phyloP scores from a whole-genome alignment of 768 basidiomycete species.

The Lactarius quietus region DNA sequence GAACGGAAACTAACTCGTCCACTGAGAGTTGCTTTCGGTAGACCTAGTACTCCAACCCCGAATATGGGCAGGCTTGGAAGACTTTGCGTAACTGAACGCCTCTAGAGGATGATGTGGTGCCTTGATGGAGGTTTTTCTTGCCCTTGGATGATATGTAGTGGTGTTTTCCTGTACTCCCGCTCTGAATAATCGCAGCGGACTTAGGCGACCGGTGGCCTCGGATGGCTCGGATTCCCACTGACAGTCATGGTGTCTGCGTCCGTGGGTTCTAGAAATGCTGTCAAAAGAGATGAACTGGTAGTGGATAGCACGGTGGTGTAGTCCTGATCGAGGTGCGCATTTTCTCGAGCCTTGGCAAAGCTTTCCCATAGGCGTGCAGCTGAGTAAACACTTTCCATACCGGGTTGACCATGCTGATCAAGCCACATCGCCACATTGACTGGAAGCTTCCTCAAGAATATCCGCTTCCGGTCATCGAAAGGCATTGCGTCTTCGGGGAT shows the following conservation, averaged over 20 bases:
- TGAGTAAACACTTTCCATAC: background rate
- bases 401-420: background rate
- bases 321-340: background rate
- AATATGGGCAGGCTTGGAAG: background rate
- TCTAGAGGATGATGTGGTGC: background rate
- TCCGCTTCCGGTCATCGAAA: background rate
- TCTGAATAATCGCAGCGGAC: background rate
- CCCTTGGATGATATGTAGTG: background rate
- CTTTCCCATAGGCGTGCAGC: background rate
- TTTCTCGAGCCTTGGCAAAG: background rate
- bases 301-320: background rate
- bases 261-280: background rate
- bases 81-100: no score
- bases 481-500: background rate
- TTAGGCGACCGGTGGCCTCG: background rate
- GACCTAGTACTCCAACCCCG: background rate
- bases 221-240: background rate
- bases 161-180: background rate
- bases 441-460: background rate
- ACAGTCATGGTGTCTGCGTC: background rate
- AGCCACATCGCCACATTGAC: background rate
- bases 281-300: background rate
- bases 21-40: background rate
- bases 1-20: background rate
- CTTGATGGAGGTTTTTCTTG: background rate